Conservation (phyloP, 169 alveolate genomes). For the Eimeria praecox region DNA sequence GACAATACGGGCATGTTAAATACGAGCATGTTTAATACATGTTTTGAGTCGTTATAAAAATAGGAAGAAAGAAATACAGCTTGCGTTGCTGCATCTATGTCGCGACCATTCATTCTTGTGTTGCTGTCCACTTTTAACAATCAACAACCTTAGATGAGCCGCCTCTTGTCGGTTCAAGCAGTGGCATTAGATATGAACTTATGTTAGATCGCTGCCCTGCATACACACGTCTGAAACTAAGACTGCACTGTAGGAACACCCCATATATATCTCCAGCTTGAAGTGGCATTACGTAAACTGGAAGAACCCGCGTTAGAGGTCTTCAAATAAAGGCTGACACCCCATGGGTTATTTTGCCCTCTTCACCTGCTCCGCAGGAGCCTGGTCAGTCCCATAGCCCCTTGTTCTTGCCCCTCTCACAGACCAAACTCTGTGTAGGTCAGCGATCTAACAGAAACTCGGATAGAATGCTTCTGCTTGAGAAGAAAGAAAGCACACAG, state of each 20-base stretch:
- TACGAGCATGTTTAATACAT: no score
- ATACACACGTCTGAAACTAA: no score
- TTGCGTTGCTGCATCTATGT: not conserved
- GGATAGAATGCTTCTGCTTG: no score
- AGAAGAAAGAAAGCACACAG: no score
- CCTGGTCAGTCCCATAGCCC: not conserved
- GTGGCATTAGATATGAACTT: not conserved
- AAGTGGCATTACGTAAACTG: no score
- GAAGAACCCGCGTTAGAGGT: not conserved
- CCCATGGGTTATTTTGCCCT: not conserved
- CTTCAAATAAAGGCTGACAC: not conserved
- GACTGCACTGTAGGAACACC: no score
- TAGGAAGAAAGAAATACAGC: not conserved
- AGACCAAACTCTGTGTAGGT: no score
- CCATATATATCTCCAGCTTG: not conserved
- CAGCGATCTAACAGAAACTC: no score
- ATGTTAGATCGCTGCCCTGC: not conserved
- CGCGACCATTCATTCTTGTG: not conserved
- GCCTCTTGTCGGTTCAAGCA: not conserved
- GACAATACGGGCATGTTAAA: no score
- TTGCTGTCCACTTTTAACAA: not conserved
- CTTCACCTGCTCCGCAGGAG: not conserved
- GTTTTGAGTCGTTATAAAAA: no score
- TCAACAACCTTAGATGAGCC: not conserved
- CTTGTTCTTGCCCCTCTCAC: no score